Evolutionary conservation across 345 rosid genomes (phyloP), one percentile per base, ranked within the genome.

Genomic region (Moringa oleifera): DNA sequence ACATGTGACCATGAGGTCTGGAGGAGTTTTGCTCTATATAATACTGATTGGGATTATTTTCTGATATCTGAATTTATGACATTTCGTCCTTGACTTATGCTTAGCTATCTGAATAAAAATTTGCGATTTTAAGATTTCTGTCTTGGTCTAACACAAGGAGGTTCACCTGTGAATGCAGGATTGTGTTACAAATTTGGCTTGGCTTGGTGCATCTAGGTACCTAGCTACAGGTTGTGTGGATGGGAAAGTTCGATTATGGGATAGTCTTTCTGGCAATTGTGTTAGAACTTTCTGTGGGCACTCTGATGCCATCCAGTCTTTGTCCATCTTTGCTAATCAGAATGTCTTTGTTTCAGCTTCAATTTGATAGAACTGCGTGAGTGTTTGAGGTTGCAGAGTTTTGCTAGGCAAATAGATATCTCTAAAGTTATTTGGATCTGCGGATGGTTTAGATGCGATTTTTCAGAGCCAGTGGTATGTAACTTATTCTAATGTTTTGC

Each of bases 161-260:
- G 9, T 41, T 41, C 6, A 41, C 12, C 17, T 11, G 6, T 41
- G 12, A 1, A 2, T 7, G 61, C 85, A 88, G 99, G 97, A 79
- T 16, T 96, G 90, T 59, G 85, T 88, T 57, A 71, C 88, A 62
- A 85, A 87, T 75, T 65, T 90, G 79, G 64, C 83, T 45, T 94
- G 99, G 99, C 74, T 94, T 11, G 95, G 91, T 59, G 45, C 71
- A 20, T 71, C 96, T 5, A 83, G 70, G 68, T 94, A 73, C 68
- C 17, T 94, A 56, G 92, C 87, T 36, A 80, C 97, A 0, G 99
- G 97, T 15, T 88, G 92, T 18, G 73, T 71, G 0, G 88, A 88
- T 55, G 97, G 97, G 67, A 76, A 76, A 65, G 86, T 94, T 62
- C 68, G 79, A 21, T 20, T 94, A 22, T 90, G 97, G 97, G 94